These are phyloP conservation scores for Suillus luteus DNA, from an alignment of 768 basidiomycete species.

Conservation along the genomic window DNA sequence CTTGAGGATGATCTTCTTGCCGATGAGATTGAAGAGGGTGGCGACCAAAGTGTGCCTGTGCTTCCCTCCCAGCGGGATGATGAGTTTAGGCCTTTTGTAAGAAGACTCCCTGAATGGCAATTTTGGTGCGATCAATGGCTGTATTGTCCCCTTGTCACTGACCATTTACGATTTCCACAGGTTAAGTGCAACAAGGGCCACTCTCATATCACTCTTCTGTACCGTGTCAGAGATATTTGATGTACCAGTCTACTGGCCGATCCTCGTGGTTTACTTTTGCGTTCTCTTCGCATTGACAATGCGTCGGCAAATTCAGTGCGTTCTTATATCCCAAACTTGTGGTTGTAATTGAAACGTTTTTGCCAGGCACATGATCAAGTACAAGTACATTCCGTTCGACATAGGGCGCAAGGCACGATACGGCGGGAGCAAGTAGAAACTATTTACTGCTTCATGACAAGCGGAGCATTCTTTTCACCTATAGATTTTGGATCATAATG, in stretches of 20 bases:
- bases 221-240: conserved; percentile 87
- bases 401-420: conserved; percentile 92
- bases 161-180: conserved; percentile 39
- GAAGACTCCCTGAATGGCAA: conserved; percentile 94
- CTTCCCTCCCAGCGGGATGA: conserved; percentile 80
- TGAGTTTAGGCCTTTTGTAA: conserved; percentile 96
- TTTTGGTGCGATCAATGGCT: conserved; percentile 65
- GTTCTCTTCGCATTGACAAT: conserved; percentile 94
- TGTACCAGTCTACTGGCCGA: conserved; percentile 99
- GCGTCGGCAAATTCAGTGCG: conserved; percentile 94
- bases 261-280: conserved; percentile 96
- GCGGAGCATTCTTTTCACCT: conserved; percentile 2
- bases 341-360: conserved; percentile 9
- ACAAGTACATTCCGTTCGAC: conserved; percentile 96
- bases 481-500: conserved; percentile 11
- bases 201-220: conserved; percentile 76
- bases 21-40: conserved; percentile 94
- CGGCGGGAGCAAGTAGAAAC: conserved; percentile 53
- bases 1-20: conserved; percentile 91
- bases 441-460: not conserved
- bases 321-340: conserved; percentile 13
- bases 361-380: conserved; percentile 97
- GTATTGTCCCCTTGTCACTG: conserved; percentile 2
- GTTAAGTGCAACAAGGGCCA: conserved; percentile 90
- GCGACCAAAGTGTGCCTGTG: conserved; percentile 53